Base-by-base conservation (phyloP, 148 eudicot genomes). In the Vaccinium macrocarpon region DNA sequence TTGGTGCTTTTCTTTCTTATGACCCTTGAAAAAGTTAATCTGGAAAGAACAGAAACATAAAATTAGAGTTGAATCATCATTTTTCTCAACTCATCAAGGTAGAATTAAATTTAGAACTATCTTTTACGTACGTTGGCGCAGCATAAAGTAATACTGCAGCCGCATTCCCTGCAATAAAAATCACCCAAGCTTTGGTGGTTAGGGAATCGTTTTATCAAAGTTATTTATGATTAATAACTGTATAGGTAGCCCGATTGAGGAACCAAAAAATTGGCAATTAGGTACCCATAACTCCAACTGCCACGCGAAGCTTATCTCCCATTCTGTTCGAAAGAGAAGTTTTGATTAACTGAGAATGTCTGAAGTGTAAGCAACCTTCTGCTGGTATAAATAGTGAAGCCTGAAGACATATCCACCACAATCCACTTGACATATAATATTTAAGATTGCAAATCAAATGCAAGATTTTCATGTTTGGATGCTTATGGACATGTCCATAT, bases 1-100 rank as follows among this genome's bases (percentile, higher is more conserved):
- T 89, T 92, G 0, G 88, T 90, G 91, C 93, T 92, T 88, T 86
- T 95, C 93, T 91, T 95, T 88, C 59, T 92, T 86, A 90, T 84
- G 53, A 95, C 87, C 75, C 88, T 90, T n/a, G 85, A 53, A 84
- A 95, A 93, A 75, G 96, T 95, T 84, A 91, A 85, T 86, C 95
- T 95, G 90, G 16, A 71, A 90, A 85, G 48, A 46, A 87, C 11
- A 78, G 35, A 77, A 62, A 13, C 25, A 18, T 61, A 66, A 29
- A 82, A 4, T 82, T 82, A 50, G 59, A 48, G 48, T 29, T 82
- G 11, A 19, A 27, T 25, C 8, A 7, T 42, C 18, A 62, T 5
- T 8, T 32, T 32, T 32, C 14, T 81, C 25, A 7, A 80, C 23
- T 11, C 6, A 0, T 14, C 14, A 16, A 52, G 14, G 48, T n/a